Percentiles rank a stretch among this genome's conserved stretches.
Conservation (phyloP, 2,329 filamentous ascomycete genomes). For the Periconia macrospinosa region DNA sequence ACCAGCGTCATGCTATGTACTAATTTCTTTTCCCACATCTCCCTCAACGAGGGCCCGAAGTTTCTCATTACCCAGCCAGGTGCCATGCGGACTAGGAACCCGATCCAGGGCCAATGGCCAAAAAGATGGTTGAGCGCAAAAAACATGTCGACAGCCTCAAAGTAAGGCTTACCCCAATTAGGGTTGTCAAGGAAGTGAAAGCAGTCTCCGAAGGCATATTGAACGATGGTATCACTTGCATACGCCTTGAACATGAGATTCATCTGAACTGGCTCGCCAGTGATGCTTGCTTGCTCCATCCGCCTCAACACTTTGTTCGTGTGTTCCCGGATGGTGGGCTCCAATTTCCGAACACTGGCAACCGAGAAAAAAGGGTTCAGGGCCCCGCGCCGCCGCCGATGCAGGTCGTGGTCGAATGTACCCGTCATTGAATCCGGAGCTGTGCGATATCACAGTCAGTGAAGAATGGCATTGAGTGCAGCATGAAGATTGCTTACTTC, state of each 20-base stretch:
- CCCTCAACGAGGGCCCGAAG: too few species aligned
- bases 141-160: too few species aligned
- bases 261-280: not conserved
- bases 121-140: too few species aligned
- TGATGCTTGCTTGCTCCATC: constrained; percentile 1
- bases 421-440: not conserved
- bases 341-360: not conserved
- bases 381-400: not conserved
- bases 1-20: too few species aligned
- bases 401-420: not conserved
- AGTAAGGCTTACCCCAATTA: too few species aligned
- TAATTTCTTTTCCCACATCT: too few species aligned
- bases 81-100: too few species aligned
- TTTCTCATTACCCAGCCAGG: too few species aligned
- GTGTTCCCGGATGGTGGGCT: not conserved
- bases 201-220: constrained; percentile 1
- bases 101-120: not conserved
- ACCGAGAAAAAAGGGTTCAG: not conserved
- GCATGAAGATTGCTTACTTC: too few species aligned
- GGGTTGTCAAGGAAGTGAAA: not conserved
- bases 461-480: too few species aligned
- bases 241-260: not conserved
- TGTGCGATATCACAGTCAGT: not conserved
- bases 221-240: not conserved
- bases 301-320: not conserved